These are phyloP conservation scores for Acanthamoeba castellanii DNA, from an alignment of 208 protist species.

Conservation along the genomic window DNA sequence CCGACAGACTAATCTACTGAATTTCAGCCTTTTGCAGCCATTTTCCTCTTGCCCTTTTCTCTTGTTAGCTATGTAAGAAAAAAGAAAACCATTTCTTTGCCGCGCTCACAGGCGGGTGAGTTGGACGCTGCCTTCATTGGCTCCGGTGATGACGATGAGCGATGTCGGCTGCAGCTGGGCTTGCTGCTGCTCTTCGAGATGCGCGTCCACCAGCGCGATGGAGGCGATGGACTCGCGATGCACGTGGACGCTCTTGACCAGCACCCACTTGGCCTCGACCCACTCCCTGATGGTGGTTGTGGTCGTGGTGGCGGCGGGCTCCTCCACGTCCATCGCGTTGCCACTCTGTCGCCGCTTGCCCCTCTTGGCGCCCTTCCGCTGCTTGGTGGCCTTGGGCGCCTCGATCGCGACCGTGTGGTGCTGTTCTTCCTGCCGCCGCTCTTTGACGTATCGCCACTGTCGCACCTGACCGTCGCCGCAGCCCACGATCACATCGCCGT, in stretches of 20 bases:
- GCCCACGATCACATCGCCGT: conserved; percentile 20
- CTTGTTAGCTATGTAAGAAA: too few relatives aligned
- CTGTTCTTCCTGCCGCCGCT: background rate
- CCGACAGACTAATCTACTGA: too few relatives aligned
- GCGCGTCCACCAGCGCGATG: background rate
- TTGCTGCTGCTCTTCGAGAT: background rate
- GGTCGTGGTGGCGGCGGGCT: background rate
- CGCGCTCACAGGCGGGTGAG: background rate
- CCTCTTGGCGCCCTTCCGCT: conserved; percentile 5
- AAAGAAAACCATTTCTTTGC: too few relatives aligned
- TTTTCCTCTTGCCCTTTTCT: too few relatives aligned
- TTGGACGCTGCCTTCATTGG: background rate
- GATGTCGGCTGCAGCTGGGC: background rate
- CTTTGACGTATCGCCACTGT: background rate
- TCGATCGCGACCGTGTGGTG: background rate
- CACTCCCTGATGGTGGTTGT: background rate
- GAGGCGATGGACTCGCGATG: conserved; percentile 8
- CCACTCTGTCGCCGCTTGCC: background rate
- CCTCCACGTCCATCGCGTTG: conserved; percentile 1
- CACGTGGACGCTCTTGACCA: background rate
- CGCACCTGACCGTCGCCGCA: conserved; percentile 22
- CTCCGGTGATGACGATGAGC: background rate
- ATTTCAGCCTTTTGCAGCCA: too few relatives aligned
- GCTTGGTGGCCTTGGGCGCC: background rate
- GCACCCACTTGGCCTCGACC: background rate